Evolutionary conservation across 352 stramenopile genomes (phyloP).

Genomic region (Pythium vanterpoolii): DNA sequence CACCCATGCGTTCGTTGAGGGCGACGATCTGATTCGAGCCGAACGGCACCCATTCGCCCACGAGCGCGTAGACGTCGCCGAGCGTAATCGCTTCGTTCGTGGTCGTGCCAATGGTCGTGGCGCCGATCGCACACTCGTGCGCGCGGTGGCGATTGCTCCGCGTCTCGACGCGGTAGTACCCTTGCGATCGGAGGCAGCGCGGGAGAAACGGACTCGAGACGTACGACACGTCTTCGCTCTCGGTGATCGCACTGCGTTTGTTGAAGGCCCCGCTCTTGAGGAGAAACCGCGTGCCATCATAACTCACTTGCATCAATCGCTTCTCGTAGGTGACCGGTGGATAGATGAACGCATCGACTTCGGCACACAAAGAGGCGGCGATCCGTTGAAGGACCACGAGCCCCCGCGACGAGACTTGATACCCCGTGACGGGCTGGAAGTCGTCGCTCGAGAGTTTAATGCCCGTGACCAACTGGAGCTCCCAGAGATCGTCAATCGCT

Average conservation of each 20-base stretch:
- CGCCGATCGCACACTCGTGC: conserved; percentile 77
- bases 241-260: conserved; percentile 90
- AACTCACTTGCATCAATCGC: conserved; percentile 45
- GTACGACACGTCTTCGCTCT: conserved; percentile 97
- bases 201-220: conserved; percentile 97
- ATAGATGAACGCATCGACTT: conserved; percentile 68
- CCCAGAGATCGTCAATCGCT: conserved; percentile 93
- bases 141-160: conserved; percentile 92
- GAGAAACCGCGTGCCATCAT: conserved; percentile 77
- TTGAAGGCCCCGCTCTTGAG: conserved; percentile 80
- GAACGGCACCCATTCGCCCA: conserved; percentile 97
- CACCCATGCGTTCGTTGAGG: conserved; percentile 96
- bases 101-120: conserved; percentile 87
- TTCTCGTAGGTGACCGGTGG: conserved; percentile 42
- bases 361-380: conserved; percentile 55
- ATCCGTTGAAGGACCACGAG: conserved; percentile 85
- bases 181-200: conserved; percentile 90
- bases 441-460: conserved; percentile 92
- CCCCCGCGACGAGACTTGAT: conserved; percentile 92
- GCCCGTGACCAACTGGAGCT: conserved; percentile 91
- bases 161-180: conserved; percentile 75
- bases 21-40: conserved; percentile 97
- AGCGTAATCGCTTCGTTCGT: conserved; percentile 93
- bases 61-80: conserved; percentile 95
- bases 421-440: conserved; percentile 95